These are phyloP conservation scores for Colletotrichum gloeosporioides DNA, from an alignment of 2,329 filamentous ascomycete species.

Conservation along the genomic window DNA sequence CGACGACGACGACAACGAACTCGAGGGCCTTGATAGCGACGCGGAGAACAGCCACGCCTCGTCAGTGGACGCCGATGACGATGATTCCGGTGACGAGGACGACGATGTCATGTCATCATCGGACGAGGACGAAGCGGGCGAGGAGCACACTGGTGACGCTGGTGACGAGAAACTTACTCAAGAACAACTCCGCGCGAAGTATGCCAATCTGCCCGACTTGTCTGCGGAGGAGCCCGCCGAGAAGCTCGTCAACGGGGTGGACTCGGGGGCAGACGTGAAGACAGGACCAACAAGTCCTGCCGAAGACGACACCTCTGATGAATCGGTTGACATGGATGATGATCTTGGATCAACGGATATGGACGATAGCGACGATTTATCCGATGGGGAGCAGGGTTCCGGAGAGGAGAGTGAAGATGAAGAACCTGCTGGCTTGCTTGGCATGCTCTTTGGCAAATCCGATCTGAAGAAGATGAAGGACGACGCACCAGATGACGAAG, in stretches of 20 bases:
- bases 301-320: conserved; percentile 62
- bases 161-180: conserved; percentile 72
- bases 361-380: conserved; percentile 49
- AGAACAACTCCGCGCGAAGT: conserved; percentile 73
- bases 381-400: conserved; percentile 42
- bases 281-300: conserved; percentile 26
- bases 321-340: conserved; percentile 73
- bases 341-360: conserved; percentile 66
- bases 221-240: conserved; percentile 30
- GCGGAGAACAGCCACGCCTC: conserved; percentile 44
- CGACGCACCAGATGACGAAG: conserved; percentile 28
- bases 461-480: conserved; percentile 59
- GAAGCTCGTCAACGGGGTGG: conserved; percentile 19
- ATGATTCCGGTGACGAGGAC: conserved; percentile 45
- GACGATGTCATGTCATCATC: conserved; percentile 62
- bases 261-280: background rate
- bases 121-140: conserved; percentile 66
- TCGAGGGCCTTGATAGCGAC: conserved; percentile 37
- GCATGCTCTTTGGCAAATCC: conserved; percentile 64
- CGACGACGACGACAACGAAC: conserved; percentile 45
- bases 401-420: conserved; percentile 40
- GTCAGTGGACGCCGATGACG: conserved; percentile 41
- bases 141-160: conserved; percentile 38
- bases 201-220: conserved; percentile 65
- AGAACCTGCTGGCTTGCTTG: conserved; percentile 54